Evolutionary conservation across 495 filamentous ascomycete genomes (phyloP).

Genomic region (Aspergillus panamensis): DNA sequence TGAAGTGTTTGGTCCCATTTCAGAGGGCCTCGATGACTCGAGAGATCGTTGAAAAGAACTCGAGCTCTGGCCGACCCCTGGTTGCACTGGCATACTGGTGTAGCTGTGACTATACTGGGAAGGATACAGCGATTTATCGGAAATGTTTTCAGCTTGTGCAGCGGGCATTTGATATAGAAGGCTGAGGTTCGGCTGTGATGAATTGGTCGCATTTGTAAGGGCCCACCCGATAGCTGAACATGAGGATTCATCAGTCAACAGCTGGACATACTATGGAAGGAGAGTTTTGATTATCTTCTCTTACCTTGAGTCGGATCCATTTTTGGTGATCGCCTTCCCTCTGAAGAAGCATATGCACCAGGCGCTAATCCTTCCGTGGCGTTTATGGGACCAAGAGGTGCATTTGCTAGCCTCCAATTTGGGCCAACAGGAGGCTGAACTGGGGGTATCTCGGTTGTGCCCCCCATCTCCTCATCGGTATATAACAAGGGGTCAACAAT

Average conservation of each 20-base stretch:
- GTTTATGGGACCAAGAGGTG: slow-evolving; percentile 26
- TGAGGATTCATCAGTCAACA: slow-evolving; percentile 29
- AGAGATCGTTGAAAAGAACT: slow-evolving; percentile 25
- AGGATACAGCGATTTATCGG: slow-evolving; percentile 26
- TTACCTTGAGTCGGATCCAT: slow-evolving; percentile 53
- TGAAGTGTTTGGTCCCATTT: slow-evolving; percentile 18
- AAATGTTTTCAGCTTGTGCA: slow-evolving; percentile 19
- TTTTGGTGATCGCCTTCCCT: slow-evolving; percentile 41
- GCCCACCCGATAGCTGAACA: slow-evolving; percentile 67
- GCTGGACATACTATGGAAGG: slow-evolving; percentile 17
- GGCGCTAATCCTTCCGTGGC: slow-evolving; percentile 25
- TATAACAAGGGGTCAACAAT: slow-evolving; percentile 78
- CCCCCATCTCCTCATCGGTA: slow-evolving; percentile 73
- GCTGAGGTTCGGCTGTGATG: slow-evolving; percentile 73
- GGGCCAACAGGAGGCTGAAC: slow-evolving; percentile 41
- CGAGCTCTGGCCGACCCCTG: slow-evolving; percentile 22
- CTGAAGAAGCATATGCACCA: slow-evolving; percentile 26
- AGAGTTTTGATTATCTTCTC: slow-evolving; percentile 15
- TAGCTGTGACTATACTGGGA: slow-evolving; percentile 40
- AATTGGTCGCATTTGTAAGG: slow-evolving; percentile 76
- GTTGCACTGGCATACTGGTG: slow-evolving; percentile 23
- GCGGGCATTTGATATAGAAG: slow-evolving; percentile 61
- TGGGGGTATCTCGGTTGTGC: slow-evolving; percentile 41
- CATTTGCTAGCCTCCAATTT: slow-evolving; percentile 39
- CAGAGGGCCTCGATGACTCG: slow-evolving; percentile 17